phyloP scores from a whole-genome alignment of 2,329 filamentous ascomycete species.

The Botrytis galanthina region DNA sequence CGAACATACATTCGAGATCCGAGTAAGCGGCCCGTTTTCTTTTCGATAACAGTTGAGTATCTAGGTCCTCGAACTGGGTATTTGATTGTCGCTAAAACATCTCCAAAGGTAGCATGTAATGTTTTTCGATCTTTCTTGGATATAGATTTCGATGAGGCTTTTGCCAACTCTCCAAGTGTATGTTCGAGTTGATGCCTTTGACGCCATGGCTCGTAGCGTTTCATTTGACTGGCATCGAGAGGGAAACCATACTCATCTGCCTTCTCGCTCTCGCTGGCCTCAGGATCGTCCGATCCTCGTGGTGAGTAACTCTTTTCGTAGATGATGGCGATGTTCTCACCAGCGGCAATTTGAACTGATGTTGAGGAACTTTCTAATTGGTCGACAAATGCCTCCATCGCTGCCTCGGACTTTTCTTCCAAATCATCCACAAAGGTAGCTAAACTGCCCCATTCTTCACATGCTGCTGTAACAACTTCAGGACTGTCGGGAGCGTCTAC shows the following conservation, averaged over 20 bases:
- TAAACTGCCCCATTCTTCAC: slow-evolving; percentile 68
- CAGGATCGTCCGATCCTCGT: slow-evolving; percentile 46
- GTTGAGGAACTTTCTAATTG: slow-evolving; percentile 64
- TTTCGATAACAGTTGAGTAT: slow-evolving; percentile 62
- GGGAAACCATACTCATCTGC: slow-evolving; percentile 38
- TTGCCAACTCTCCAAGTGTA: slow-evolving; percentile 58
- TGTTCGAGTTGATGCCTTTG: slow-evolving; percentile 60
- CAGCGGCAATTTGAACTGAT: slow-evolving; percentile 65
- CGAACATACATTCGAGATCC: slow-evolving; percentile 62
- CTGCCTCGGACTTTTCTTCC: slow-evolving; percentile 60
- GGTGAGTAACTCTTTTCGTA: slow-evolving; percentile 60
- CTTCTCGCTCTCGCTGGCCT: slow-evolving; percentile 43
- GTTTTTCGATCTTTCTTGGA: slow-evolving; percentile 65
- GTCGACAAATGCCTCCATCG: slow-evolving; percentile 67
- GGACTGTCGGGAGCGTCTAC: slow-evolving; percentile 61
- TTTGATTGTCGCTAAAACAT: slow-evolving; percentile 64
- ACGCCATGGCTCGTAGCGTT: slow-evolving; percentile 67
- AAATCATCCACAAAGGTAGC: slow-evolving; percentile 65
- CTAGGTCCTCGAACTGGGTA: slow-evolving; percentile 64
- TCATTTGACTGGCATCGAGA: slow-evolving; percentile 48
- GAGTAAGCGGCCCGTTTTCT: slow-evolving; percentile 57
- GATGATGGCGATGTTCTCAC: slow-evolving; percentile 68
- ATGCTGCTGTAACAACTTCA: slow-evolving; percentile 60
- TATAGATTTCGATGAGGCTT: slow-evolving; percentile 58
- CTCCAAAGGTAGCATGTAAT: slow-evolving; percentile 63